Conservation (phyloP, 768 basidiomycete genomes). For the Leucogyrophana mollusca region DNA sequence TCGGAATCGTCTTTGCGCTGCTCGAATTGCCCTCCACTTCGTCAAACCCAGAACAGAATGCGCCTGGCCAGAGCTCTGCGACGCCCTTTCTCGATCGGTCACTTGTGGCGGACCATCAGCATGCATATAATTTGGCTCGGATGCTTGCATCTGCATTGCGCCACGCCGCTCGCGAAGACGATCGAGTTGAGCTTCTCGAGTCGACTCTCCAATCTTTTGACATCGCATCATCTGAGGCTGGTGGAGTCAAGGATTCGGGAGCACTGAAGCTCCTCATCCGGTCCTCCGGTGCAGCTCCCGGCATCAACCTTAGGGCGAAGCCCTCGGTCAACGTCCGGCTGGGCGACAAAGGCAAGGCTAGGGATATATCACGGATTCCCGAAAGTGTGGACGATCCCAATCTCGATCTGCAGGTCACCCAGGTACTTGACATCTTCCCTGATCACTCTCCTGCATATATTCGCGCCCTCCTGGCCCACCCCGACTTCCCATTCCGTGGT, state of each 20-base stretch:
- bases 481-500: constrained; percentile 46
- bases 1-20: constrained; percentile 59
- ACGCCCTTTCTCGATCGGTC: constrained; percentile 67
- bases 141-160: constrained; percentile 46
- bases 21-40: constrained; percentile 45
- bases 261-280: constrained; percentile 63
- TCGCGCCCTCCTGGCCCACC: constrained; percentile 50
- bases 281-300: constrained; percentile 50
- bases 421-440: constrained; percentile 78
- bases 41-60: constrained; percentile 6
- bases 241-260: constrained; percentile 42
- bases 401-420: constrained; percentile 57
- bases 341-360: constrained; percentile 44
- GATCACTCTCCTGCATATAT: constrained; percentile 57
- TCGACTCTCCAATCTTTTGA: constrained; percentile 45
- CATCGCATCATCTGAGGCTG: constrained; percentile 7
- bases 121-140: constrained; percentile 56
- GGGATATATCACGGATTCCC: constrained; percentile 18
- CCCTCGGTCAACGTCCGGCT: background rate
- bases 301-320: constrained; percentile 34
- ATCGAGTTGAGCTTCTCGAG: constrained; percentile 56
- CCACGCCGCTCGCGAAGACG: constrained; percentile 51
- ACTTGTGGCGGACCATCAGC: constrained; percentile 71
- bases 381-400: constrained; percentile 33
- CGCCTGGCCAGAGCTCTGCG: constrained; percentile 15